Percentiles rank a stretch among this genome's conserved stretches.
phyloP scores from a whole-genome alignment of 148 eudicot genomes.

The Drosera capensis region DNA sequence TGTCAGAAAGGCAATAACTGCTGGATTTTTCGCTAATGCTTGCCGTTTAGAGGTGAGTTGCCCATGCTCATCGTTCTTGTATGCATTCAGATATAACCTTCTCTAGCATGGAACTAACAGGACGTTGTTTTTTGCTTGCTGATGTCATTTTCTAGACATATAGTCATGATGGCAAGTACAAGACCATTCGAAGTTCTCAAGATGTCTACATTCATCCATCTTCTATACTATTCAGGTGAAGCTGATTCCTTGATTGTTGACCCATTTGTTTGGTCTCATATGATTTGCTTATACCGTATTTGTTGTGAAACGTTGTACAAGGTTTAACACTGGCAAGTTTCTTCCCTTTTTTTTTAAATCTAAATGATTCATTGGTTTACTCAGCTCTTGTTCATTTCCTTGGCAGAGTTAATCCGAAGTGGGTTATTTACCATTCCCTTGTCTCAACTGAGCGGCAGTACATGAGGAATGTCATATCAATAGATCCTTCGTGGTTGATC shows the following conservation, averaged over 20 bases:
- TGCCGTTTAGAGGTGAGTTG: slow-evolving; percentile 68
- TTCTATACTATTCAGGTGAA: slow-evolving; percentile 83
- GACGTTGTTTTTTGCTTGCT: slow-evolving; percentile 2
- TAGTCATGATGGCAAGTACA: slow-evolving; percentile 86
- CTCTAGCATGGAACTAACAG: too few species aligned
- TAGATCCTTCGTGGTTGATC: slow-evolving; percentile 75
- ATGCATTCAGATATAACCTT: neutral
- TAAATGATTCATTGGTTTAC: neutral
- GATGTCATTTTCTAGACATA: slow-evolving; percentile 32
- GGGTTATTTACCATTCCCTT: slow-evolving; percentile 72
- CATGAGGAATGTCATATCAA: slow-evolving; percentile 86
- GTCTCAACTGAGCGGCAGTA: slow-evolving; percentile 85
- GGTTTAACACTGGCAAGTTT: too few species aligned
- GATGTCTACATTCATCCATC: slow-evolving; percentile 98
- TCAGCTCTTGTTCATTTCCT: slow-evolving; percentile 1
- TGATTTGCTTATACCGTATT: neutral
- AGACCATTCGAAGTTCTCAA: slow-evolving; percentile 75
- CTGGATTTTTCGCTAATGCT: slow-evolving; percentile 96
- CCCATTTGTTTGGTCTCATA: neutral
- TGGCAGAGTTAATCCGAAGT: slow-evolving; percentile 97
- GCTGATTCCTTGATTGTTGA: slow-evolving; percentile 2
- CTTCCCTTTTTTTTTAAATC: neutral
- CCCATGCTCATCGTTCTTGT: neutral
- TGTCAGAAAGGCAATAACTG: slow-evolving; percentile 73
- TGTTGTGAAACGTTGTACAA: neutral